Evolutionary conservation across 2,329 filamentous ascomycete species (phyloP), one percentile per base, ranked within the genome.

Genomic region (Aspergillus tubingensis): DNA sequence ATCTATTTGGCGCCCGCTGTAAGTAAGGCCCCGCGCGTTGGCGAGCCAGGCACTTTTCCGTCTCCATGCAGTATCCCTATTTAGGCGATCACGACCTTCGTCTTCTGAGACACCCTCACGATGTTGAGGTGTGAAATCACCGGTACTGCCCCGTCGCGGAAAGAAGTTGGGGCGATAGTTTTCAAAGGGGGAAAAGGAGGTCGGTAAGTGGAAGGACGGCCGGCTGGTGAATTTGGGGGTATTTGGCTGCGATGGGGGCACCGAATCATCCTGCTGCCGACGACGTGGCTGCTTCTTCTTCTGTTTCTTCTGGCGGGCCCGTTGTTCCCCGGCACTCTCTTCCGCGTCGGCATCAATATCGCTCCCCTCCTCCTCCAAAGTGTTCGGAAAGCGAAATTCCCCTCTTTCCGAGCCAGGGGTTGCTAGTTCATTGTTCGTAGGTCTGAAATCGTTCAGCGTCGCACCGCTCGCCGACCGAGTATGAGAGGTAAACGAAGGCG

Each of bases 271-370:
- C 74, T 61, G 58, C 30, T 78, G 83, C 81, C 72, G 85, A 66
- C 87, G 81, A 62, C 84, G 83, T 67, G 82, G 87, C 72, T 85
- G 86, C 65, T 86, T 85, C 74, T 64, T 63, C 62, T 83, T 88
- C 74, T 84, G 88, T 76, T 85, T 90, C 32, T 81, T 81, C 63
- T 83, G 85, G 2, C 27, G 76, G 70, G 55, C 81, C 17, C 79
- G 78, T n/a, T 83, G 83, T 71, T 96, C 93, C 55, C 92, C 91
- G 0, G 88, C 91, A 48, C 92, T 96, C 72, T 95, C 91, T 72
- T 96, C 93, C 1, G 89, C 91, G 73, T 95, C 91, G 0, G 90
- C 88, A 70, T 90, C 88, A 13, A 82, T 86, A 73, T 93, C 91
- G 72, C 87, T 91, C 19, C 86, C 87, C 59, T 83, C 82, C 65